A percentile compares a stretch with the other conserved stretches of the same genome.
Conservation (phyloP, 805 yeast genomes). For the Saccharomycopsis oosterbeekiorum region DNA sequence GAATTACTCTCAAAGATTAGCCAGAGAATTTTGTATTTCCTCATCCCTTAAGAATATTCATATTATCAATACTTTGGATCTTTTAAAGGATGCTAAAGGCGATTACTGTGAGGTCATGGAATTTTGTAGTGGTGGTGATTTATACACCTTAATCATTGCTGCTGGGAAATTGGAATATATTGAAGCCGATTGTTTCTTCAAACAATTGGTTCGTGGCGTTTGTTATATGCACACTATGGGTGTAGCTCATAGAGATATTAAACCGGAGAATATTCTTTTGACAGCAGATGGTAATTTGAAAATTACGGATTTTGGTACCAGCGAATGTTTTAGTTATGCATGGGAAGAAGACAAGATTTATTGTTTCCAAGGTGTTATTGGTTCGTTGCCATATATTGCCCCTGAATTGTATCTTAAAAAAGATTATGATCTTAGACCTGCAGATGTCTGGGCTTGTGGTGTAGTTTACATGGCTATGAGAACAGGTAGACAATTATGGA, state of each 20-base stretch:
- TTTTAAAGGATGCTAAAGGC: conserved; percentile 72
- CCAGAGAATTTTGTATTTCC: conserved; percentile 76
- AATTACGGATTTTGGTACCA: conserved; percentile 83
- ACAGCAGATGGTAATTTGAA: conserved; percentile 66
- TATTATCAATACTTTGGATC: conserved; percentile 66
- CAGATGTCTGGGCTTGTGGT: conserved; percentile 90
- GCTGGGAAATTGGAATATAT: conserved; percentile 70
- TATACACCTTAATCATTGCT: conserved; percentile 63
- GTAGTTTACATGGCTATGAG: conserved; percentile 90
- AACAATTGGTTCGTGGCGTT: conserved; percentile 76
- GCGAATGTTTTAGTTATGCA: conserved; percentile 76
- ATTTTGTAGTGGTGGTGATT: conserved; percentile 74
- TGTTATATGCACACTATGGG: conserved; percentile 87
- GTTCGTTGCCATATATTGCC: conserved; percentile 83
- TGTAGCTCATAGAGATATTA: conserved; percentile 79
- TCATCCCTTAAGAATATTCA: conserved; percentile 69
- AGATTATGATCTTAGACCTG: conserved; percentile 71
- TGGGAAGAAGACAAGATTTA: conserved; percentile 62
- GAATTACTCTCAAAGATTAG: conserved; percentile 61
- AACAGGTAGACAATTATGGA: conserved; percentile 91
- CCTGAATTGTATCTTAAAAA: conserved; percentile 67
- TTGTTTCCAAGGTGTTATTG: conserved; percentile 67
- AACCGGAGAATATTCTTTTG: conserved; percentile 74
- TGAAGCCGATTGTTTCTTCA: conserved; percentile 87
- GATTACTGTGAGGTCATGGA: conserved; percentile 84